Evolutionary conservation across 75 land plant genomes (phyloP), one percentile per base, ranked within the genome.

Genomic region (Cupressus sempervirens): DNA sequence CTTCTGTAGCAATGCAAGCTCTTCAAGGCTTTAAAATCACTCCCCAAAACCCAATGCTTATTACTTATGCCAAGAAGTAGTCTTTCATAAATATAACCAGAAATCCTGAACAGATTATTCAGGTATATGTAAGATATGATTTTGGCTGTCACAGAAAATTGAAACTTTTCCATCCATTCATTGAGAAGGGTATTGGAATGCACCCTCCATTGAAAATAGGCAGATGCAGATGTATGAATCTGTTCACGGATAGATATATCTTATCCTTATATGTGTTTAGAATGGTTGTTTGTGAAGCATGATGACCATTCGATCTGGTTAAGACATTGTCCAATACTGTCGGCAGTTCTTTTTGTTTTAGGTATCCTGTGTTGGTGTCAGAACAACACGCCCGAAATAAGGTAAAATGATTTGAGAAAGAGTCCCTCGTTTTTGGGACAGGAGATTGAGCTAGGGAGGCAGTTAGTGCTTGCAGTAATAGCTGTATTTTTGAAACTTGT

Each of bases 1-100:
- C 99, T 1, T 87, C 93, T 20, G 85, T 92, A 53, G 99, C 98
- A 54, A 93, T 93, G 92, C 90, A 92, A 56, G 94, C 90, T 58
- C 94, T 98, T 53, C 99, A 98, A 83, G 95, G 92, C 70, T 95
- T 98, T 87, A 96, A 93, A 85, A 93, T 98, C 83, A 89, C 93
- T 82, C 97, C 97, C 7, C 92, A 92, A 58, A 87, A 93, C 68
- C 96, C 99, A 20, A 96, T 98, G 97, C 86, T 90, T 41, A 91
- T 98, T 68, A 87, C 91, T 50, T 98, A 92, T 88, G 99, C 99
- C 58, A 98, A 98, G 91, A 98, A 96, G 85, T 98, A 86, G 40
- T 53, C 32, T 34, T 82, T 45, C 12, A 45, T 79, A 43, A 3
- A 79, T n/a, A 3, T 10, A 43, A 45, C 50, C 81, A 79, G 81